phyloP scores from a whole-genome alignment of 805 yeast species.

The Kurtzmaniella cleridarum region DNA sequence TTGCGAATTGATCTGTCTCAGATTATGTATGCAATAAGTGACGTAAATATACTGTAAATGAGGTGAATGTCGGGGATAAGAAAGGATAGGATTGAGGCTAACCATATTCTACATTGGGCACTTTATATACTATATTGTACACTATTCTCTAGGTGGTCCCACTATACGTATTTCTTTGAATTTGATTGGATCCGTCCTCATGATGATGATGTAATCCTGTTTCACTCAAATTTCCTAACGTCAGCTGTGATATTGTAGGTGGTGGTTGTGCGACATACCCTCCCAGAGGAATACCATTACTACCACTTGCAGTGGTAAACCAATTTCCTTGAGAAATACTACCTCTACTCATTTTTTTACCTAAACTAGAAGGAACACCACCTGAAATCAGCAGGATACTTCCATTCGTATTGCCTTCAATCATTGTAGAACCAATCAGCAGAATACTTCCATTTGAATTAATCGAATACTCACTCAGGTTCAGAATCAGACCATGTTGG shows the following conservation, averaged over 20 bases:
- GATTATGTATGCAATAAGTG: too few relatives aligned
- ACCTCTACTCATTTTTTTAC: neutral
- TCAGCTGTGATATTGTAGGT: neutral
- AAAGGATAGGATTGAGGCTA: too few relatives aligned
- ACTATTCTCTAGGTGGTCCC: too few relatives aligned
- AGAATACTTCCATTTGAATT: conserved; percentile 9
- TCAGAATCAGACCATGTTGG: conserved; percentile 8
- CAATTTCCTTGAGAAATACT: conserved; percentile 1
- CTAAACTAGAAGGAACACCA: neutral
- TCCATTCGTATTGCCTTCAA: conserved; percentile 1
- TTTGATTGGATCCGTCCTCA: too few relatives aligned
- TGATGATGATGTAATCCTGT: too few relatives aligned
- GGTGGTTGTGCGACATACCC: conserved; percentile 4
- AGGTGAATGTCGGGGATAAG: too few relatives aligned
- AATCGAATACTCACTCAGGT: conserved; percentile 9
- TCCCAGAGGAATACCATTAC: conserved; percentile 1
- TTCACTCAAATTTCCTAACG: too few relatives aligned
- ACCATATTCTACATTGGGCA: too few relatives aligned
- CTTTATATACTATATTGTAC: too few relatives aligned
- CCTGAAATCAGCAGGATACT: neutral
- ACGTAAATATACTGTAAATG: too few relatives aligned
- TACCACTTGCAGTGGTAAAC: conserved; percentile 2
- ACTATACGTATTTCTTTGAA: too few relatives aligned
- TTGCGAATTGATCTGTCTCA: too few relatives aligned
- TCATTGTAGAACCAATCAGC: conserved; percentile 5